phyloP scores from a whole-genome alignment of 2,329 filamentous ascomycete species.

The Cladosporium colombiae region DNA sequence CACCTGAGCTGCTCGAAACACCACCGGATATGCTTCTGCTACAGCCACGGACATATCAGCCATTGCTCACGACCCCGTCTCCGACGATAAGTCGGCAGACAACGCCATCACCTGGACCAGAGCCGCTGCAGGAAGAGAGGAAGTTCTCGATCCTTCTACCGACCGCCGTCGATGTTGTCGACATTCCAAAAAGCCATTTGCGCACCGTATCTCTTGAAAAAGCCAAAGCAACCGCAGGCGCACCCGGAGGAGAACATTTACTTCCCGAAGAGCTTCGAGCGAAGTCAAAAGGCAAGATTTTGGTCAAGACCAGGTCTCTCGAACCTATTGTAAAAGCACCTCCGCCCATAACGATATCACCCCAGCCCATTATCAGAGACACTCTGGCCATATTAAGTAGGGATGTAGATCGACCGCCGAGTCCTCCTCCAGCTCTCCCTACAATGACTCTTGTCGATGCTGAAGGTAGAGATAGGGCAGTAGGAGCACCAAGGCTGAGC shows the following conservation, averaged over 20 bases:
- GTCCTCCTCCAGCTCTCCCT: slow-evolving; percentile 1
- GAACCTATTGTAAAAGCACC: slow-evolving; percentile 21
- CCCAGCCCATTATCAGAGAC: neutral
- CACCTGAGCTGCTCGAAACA: slow-evolving; percentile 29
- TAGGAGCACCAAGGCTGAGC: slow-evolving; percentile 10
- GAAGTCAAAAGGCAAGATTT: slow-evolving; percentile 23
- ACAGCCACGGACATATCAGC: slow-evolving; percentile 32
- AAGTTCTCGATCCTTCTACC: slow-evolving; percentile 25
- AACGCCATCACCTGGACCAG: slow-evolving; percentile 22
- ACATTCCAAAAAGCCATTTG: slow-evolving; percentile 23
- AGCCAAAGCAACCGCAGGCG: slow-evolving; percentile 30
- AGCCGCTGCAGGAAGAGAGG: neutral
- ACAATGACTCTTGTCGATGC: slow-evolving; percentile 19
- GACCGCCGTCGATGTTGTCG: slow-evolving; percentile 14
- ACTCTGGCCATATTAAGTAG: slow-evolving; percentile 19
- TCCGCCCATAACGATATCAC: neutral
- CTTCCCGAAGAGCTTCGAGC: slow-evolving; percentile 37
- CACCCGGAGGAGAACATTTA: slow-evolving; percentile 31
- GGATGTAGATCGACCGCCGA: neutral
- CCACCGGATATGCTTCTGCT: slow-evolving; percentile 20
- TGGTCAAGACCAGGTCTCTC: slow-evolving; percentile 25
- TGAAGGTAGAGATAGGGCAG: slow-evolving; percentile 15
- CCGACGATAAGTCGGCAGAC: slow-evolving; percentile 26
- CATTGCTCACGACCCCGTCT: slow-evolving; percentile 31
- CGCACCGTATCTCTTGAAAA: slow-evolving; percentile 33